Conservation (phyloP, 331 rosid species). For the Pyrus hybrid region DNA sequence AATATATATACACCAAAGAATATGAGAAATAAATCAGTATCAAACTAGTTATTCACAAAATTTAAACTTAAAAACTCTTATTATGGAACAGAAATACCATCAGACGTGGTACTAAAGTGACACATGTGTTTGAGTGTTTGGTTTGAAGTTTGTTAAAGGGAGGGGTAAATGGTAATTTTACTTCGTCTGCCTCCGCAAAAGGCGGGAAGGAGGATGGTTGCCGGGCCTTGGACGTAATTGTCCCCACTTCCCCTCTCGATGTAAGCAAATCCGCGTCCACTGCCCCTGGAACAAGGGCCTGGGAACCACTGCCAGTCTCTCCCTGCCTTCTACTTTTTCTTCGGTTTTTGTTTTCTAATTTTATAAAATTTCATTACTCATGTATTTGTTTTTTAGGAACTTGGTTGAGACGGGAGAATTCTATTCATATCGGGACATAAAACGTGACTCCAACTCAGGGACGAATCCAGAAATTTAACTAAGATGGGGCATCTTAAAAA, state of each 20-base stretch:
- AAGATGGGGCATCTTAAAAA: too few relatives aligned
- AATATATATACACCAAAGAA: too few relatives aligned
- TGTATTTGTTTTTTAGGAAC: too few relatives aligned
- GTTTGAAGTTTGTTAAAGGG: too few relatives aligned
- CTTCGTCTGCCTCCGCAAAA: conserved; percentile 26
- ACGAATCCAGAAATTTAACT: too few relatives aligned
- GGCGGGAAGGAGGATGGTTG: conserved; percentile 29
- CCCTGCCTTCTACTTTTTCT: background rate
- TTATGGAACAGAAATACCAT: too few relatives aligned
- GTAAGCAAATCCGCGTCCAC: conserved; percentile 6
- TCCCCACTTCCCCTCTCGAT: conserved; percentile 8
- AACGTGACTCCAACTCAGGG: too few relatives aligned
- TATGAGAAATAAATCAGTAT: too few relatives aligned
- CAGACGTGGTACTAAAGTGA: too few relatives aligned
- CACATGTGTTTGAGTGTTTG: background rate
- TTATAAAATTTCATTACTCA: background rate
- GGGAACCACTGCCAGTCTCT: conserved; percentile 10
- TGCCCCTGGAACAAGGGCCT: background rate
- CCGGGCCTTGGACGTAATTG: conserved; percentile 54
- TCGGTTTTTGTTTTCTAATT: background rate
- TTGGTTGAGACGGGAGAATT: too few relatives aligned
- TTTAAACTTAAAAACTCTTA: background rate
- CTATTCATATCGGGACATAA: too few relatives aligned
- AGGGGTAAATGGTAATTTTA: background rate
- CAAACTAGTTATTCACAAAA: too few relatives aligned